Evolutionary conservation across 1,139 yeast genomes (phyloP).

Genomic region (Geotrichum bryndzae): DNA sequence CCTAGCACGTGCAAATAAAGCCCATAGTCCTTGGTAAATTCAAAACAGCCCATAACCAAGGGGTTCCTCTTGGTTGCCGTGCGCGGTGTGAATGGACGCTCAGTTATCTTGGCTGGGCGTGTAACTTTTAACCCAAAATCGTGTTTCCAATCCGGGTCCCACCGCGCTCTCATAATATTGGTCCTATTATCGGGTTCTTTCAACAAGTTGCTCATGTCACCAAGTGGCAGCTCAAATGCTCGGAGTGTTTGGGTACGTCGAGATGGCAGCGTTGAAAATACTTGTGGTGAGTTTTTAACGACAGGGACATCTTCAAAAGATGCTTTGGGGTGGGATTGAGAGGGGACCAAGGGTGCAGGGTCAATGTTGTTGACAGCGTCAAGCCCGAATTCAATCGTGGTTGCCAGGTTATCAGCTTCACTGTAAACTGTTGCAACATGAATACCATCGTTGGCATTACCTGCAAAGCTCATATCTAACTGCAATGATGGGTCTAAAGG

Average conservation of each 20-base stretch:
- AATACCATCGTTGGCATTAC: slow-evolving; percentile 19
- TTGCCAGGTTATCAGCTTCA: slow-evolving; percentile 1
- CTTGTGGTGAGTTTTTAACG: not conserved
- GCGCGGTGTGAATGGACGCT: not conserved
- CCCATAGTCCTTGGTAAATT: slow-evolving; percentile 12
- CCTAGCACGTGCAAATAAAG: slow-evolving; percentile 10
- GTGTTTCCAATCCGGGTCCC: not conserved
- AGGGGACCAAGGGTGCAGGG: not conserved
- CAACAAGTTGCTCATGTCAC: not conserved
- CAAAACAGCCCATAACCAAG: slow-evolving; percentile 9
- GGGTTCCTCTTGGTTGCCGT: not conserved
- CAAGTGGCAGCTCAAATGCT: slow-evolving; percentile 4
- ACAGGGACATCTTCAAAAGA: slow-evolving; percentile 6
- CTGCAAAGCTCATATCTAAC: slow-evolving; percentile 35
- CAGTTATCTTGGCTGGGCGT: not conserved
- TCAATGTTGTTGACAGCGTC: slow-evolving; percentile 1
- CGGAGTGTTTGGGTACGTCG: slow-evolving; percentile 13
- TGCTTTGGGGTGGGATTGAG: not conserved
- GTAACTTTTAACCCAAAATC: not conserved
- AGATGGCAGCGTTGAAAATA: slow-evolving; percentile 8
- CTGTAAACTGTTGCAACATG: slow-evolving; percentile 16
- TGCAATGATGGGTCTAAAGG: slow-evolving; percentile 52
- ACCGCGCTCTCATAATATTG: not conserved
- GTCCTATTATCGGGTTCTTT: not conserved
- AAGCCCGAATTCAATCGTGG: slow-evolving; percentile 13